Base-by-base conservation (phyloP, 345 rosid genomes). In the Draba incana region DNA sequence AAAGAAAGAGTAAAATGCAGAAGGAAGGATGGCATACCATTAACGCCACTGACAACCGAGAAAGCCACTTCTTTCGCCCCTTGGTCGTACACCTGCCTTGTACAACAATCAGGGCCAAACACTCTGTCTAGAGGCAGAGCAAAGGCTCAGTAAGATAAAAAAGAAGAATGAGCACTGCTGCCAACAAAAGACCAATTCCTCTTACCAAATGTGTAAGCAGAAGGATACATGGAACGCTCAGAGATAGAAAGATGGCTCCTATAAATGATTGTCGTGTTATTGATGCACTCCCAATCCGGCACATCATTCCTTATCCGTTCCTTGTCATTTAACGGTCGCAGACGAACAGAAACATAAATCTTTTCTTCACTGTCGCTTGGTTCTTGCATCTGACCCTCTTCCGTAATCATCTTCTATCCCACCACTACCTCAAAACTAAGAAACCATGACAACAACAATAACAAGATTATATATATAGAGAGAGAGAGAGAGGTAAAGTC, bases 221-320 rank as follows among this genome's bases (percentile, higher is more conserved):
- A 69, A 60, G 98, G 95, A 78, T 92, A 89, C 91, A 89, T 76
- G 65, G 95, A 92, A 57, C 97, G 79, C 49, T 92, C 98, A 4
- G 95, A 81, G 74, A 82, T 81, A 10, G 91, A 84, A 71, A 88
- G 87, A 64, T 75, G 86, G 78, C 82, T 88, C 79, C 79, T 78
- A 83, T 83, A 86, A 61, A 88, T 75, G 66, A 92, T 58, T 4
- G 91, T 88, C 50, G 72, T 78, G 13, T 84, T 81, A 69, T 77
- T 84, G 83, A 88, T 84, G 73, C 97, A 88, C 63, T 89, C 97
- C 97, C 98, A 89, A 75, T 92, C 98, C 0, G 84, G 83, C 0
- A 83, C 83, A 48, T 88, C 95, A 68, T 81, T 68, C 70, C 78
- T 81, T 30, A 86, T 63, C 46, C 64, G 79, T 74, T 92, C 98